Base-by-base conservation (phyloP, 2,329 filamentous ascomycete species). In the Waltergamsia citrina region DNA sequence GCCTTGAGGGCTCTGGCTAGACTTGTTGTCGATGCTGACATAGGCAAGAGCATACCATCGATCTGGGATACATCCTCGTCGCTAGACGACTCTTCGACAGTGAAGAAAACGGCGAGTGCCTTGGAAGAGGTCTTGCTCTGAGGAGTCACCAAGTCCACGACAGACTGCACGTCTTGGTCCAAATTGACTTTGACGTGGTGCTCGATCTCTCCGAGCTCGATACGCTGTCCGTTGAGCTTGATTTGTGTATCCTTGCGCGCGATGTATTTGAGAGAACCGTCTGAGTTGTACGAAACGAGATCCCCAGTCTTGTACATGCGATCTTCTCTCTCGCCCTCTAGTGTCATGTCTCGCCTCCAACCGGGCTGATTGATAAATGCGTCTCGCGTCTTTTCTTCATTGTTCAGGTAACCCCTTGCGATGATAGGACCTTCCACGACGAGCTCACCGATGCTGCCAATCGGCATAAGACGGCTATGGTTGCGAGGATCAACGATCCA, bases 231-330 rank as follows among this genome's bases (percentile, higher is more conserved):
- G 19, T 61, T 58, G 11, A 74, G 46, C 44, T 74, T 74, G 31
- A 74, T 59, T 46, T 74, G 74, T 14, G 65, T 66, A 43, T 81
- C 76, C 43, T 72, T 74, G 20, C 77, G 63, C 20, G 72, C 73
- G 32, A 32, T 19, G 15, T 20, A 33, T 7, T 23, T 9, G 14
- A 37, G 19, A 8, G 35, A 23, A 6, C 35, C 35, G 20, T 37
- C 35, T 72, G 52, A 38, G 28, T 58, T 48, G 19, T 65, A 65
- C 28, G 46, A 48, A 3, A 52, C 64, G 6, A 69, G 51, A 40
- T 70, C 66, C 8, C 65, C 66, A 4, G 65, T 67, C 38, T 59
- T 61, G 43, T 68, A 69, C 10, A 61, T 49, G 7, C 33, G 22
- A 26, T 56, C 51, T 6, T 57, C 11, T n/a, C n/a, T 4, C 25